Evolutionary conservation across 2,329 filamentous ascomycete species (phyloP).

Genomic region (Epichloe brachyelytri): DNA sequence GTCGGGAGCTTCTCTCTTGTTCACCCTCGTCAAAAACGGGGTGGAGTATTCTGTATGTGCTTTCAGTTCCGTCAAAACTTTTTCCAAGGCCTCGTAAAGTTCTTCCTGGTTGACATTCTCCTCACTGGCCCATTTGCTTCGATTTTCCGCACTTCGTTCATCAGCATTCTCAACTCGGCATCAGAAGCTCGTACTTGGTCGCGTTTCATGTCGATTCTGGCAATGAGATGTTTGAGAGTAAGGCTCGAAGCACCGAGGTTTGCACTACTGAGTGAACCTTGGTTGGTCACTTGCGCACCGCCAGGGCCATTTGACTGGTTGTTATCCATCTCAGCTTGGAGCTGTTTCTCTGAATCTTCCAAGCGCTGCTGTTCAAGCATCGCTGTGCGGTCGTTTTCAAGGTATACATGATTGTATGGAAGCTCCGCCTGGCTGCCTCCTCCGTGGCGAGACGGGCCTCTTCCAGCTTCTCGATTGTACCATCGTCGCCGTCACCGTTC

Average conservation of each 20-base stretch:
- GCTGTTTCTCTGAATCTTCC: slow-evolving; percentile 89
- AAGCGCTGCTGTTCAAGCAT: slow-evolving; percentile 97
- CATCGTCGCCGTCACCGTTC: slow-evolving; percentile 46
- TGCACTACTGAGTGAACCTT: slow-evolving; percentile 82
- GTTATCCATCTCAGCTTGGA: slow-evolving; percentile 86
- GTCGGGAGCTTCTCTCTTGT: slow-evolving; percentile 92
- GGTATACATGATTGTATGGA: slow-evolving; percentile 89
- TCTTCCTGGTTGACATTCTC: slow-evolving; percentile 97
- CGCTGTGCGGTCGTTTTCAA: slow-evolving; percentile 84
- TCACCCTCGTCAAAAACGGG: slow-evolving; percentile 88
- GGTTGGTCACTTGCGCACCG: slow-evolving; percentile 46
- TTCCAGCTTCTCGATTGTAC: slow-evolving; percentile 85
- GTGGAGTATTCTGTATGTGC: slow-evolving; percentile 95
- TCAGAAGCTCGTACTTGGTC: slow-evolving; percentile 84
- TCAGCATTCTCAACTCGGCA: slow-evolving; percentile 77
- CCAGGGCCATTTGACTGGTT: slow-evolving; percentile 33
- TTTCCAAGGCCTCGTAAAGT: slow-evolving; percentile 90
- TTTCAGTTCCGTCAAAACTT: slow-evolving; percentile 92
- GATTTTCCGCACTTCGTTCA: slow-evolving; percentile 97
- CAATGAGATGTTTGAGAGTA: slow-evolving; percentile 93
- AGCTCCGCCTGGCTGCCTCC: slow-evolving; percentile 77
- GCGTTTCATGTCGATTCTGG: slow-evolving; percentile 85
- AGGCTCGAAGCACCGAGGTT: slow-evolving; percentile 93
- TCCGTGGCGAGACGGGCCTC: slow-evolving; percentile 85
- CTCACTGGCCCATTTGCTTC: slow-evolving; percentile 98